A percentile compares a stretch with the other conserved stretches of the same genome.
Conservation (phyloP, 1,139 yeast species). For the Arxiozyma bovina region DNA sequence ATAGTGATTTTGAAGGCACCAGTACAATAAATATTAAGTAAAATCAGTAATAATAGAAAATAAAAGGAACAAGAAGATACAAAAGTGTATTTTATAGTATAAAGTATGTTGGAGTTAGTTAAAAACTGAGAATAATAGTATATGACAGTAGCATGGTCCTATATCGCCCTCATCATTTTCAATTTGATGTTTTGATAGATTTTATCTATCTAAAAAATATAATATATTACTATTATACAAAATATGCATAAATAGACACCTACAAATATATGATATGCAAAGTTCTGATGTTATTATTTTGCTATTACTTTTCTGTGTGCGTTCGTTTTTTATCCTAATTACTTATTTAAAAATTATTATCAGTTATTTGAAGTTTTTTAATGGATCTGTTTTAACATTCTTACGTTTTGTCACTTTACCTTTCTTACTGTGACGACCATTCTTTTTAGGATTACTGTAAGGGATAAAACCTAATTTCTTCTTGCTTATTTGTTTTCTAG, state of each 20-base stretch:
- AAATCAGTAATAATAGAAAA: not conserved
- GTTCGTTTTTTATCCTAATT: constrained; percentile 1
- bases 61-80: not conserved
- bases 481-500: constrained; percentile 43
- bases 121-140: no score
- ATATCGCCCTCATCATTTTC: not conserved
- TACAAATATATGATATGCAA: not conserved
- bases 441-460: constrained; percentile 50
- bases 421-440: constrained; percentile 31
- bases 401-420: constrained; percentile 36
- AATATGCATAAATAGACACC: not conserved
- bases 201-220: no score
- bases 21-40: not conserved
- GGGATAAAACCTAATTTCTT: constrained; percentile 70
- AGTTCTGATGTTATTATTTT: not conserved
- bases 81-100: no score
- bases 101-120: no score
- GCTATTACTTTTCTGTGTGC: not conserved
- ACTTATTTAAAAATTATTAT: not conserved
- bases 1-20: constrained; percentile 64
- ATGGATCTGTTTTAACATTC: constrained; percentile 52
- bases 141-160: not conserved
- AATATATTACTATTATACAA: not conserved
- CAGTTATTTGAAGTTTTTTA: constrained; percentile 45
- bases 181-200: not conserved